phyloP scores from a whole-genome alignment of 441 rosid species.

The Breynia disticha region DNA sequence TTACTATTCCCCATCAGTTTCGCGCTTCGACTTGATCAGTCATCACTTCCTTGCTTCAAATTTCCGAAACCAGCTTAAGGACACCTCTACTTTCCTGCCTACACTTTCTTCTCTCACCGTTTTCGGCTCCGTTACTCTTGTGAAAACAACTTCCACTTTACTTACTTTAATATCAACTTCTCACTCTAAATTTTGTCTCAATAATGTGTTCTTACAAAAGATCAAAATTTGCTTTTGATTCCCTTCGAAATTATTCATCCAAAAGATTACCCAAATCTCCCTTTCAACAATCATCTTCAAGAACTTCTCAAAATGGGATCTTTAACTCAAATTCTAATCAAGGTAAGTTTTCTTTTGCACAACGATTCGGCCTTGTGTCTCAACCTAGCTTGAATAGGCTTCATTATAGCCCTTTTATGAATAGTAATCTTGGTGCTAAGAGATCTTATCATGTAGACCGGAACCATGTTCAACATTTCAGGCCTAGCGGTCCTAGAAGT shows the following conservation, averaged over 20 bases:
- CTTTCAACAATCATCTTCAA: constrained; percentile 21
- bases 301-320: constrained; percentile 21
- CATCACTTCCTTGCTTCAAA: no score
- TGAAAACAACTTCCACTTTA: no score
- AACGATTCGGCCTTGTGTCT: constrained; percentile 27
- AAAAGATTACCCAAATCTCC: constrained; percentile 24
- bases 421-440: constrained; percentile 20
- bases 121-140: no score
- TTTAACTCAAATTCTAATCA: constrained; percentile 16
- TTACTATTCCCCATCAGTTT: no score
- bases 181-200: background rate
- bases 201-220: constrained; percentile 35
- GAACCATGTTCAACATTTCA: constrained; percentile 50
- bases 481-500: constrained; percentile 55
- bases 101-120: background rate
- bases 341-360: constrained; percentile 30
- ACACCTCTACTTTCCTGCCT: no score
- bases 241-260: constrained; percentile 36
- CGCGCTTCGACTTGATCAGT: no score
- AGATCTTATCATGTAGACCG: constrained; percentile 72
- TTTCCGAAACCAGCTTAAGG: no score
- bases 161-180: background rate
- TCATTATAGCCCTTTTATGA: constrained; percentile 21
- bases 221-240: constrained; percentile 34
- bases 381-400: constrained; percentile 13